phyloP scores from a whole-genome alignment of 352 stramenopile species.

The Phytopythium boreale region DNA sequence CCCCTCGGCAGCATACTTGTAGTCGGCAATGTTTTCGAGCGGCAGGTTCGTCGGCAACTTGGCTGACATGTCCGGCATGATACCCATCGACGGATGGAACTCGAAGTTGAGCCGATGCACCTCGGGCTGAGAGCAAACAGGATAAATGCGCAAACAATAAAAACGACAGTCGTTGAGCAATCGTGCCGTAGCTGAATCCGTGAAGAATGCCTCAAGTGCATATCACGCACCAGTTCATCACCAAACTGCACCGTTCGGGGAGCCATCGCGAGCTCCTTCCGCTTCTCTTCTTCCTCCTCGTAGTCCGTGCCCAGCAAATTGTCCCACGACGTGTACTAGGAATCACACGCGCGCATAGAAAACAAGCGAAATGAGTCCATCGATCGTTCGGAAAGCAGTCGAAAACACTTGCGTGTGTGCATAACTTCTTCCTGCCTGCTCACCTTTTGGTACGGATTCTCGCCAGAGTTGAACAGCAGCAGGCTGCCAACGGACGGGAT shows the following conservation, averaged over 20 bases:
- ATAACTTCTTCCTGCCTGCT: background rate
- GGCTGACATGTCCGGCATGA: constrained; percentile 66
- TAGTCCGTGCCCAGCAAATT: constrained; percentile 85
- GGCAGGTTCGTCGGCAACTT: constrained; percentile 78
- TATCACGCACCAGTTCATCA: constrained; percentile 62
- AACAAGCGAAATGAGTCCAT: background rate
- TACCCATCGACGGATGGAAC: constrained; percentile 65
- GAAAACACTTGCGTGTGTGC: background rate
- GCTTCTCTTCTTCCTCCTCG: constrained; percentile 84
- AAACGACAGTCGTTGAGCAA: background rate
- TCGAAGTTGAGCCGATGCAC: constrained; percentile 78
- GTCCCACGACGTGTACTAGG: constrained; percentile 86
- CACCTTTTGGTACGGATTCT: constrained; percentile 89
- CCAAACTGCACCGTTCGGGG: constrained; percentile 79
- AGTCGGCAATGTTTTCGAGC: constrained; percentile 75
- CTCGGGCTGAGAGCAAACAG: constrained; percentile 27
- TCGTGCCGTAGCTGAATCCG: background rate
- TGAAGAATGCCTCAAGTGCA: background rate
- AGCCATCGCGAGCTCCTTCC: constrained; percentile 75
- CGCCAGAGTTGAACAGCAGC: constrained; percentile 84
- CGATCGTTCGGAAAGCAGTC: background rate
- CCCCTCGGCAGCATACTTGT: constrained; percentile 67
- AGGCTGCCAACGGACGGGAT: constrained; percentile 81
- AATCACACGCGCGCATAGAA: constrained; percentile 9
- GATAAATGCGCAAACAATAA: background rate